Percentiles rank a stretch among this genome's conserved stretches.
phyloP scores from a whole-genome alignment of 257 asterid species.

The Scutellaria galericulata region DNA sequence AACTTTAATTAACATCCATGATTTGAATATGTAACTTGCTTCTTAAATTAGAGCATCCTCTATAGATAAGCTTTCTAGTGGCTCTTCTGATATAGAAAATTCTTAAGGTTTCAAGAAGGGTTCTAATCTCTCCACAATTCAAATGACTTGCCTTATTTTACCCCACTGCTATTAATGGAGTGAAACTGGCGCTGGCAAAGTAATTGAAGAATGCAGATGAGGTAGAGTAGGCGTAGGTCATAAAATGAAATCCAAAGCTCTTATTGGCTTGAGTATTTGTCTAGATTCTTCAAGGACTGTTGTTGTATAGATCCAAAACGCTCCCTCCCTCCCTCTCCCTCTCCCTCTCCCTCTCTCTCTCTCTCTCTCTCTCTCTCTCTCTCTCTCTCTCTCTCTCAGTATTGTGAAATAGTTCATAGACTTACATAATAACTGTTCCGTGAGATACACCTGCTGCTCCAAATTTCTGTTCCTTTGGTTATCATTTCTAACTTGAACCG shows the following conservation, averaged over 20 bases:
- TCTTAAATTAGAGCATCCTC: not conserved
- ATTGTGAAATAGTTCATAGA: not conserved
- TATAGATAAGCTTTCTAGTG: not conserved
- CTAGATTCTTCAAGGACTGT: not conserved
- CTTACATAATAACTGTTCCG: not conserved
- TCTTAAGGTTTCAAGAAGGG: slow-evolving; percentile 7
- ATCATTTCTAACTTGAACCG: slow-evolving; percentile 24
- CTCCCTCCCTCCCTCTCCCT: not conserved
- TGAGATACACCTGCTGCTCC: slow-evolving; percentile 11
- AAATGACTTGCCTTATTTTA: not conserved
- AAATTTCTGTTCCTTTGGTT: slow-evolving; percentile 9
- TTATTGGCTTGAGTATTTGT: not conserved
- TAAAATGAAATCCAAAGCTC: not conserved
- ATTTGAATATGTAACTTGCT: not conserved
- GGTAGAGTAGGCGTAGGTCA: slow-evolving; percentile 3
- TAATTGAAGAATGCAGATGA: not conserved
- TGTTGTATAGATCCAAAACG: too few species aligned
- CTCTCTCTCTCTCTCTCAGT: too few species aligned
- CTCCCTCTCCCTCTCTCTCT: too few species aligned
- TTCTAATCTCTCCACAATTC: not conserved
- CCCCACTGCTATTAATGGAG: not conserved
- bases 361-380: slow-evolving; percentile 2
- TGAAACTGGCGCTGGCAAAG: slow-evolving; percentile 17
- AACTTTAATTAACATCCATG: not conserved
- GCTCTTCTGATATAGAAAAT: slow-evolving; percentile 13